Evolutionary conservation across 2,329 filamentous ascomycete species (phyloP).

Genomic region (Fusarium anguioides): DNA sequence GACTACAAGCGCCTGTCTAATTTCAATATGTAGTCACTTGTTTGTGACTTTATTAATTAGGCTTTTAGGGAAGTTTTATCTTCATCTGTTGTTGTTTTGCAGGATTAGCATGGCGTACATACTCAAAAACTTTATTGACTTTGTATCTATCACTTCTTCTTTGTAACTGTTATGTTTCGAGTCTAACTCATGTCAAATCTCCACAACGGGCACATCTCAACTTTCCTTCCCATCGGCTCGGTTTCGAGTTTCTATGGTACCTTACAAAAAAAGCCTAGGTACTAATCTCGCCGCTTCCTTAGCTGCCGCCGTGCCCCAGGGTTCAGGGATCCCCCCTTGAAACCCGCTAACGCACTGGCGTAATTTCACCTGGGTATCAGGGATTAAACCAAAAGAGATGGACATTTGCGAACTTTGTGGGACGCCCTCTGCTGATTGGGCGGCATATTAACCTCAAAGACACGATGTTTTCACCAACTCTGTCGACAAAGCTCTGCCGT

Average conservation of each 20-base stretch:
- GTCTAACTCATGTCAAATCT: neutral
- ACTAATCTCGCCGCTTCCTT: conserved; percentile 40
- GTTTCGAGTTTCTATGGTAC: conserved; percentile 21
- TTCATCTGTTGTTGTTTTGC: conserved; percentile 7
- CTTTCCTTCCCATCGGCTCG: conserved; percentile 23
- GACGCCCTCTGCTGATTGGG: conserved; percentile 27
- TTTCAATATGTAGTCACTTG: conserved; percentile 29
- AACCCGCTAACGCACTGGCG: conserved; percentile 63
- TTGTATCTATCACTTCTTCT: neutral
- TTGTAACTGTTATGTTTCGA: neutral
- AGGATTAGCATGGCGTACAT: too few species aligned
- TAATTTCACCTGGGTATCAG: conserved; percentile 63
- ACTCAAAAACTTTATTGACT: conserved; percentile 3
- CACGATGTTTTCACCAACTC: conserved; percentile 27
- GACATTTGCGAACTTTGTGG: conserved; percentile 25
- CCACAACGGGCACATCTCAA: neutral
- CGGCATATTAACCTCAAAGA: conserved; percentile 19
- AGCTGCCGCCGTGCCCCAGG: conserved; percentile 38
- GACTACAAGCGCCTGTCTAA: conserved; percentile 33
- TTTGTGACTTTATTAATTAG: conserved; percentile 22
- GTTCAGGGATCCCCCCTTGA: conserved; percentile 58
- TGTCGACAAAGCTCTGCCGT: conserved; percentile 7
- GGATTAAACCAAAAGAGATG: conserved; percentile 45
- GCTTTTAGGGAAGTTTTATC: conserved; percentile 9
- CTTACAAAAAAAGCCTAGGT: neutral